Percentiles rank a stretch among this genome's conserved stretches.
Conservation (phyloP, 495 filamentous ascomycete genomes). For the Aspergillus diversus region DNA sequence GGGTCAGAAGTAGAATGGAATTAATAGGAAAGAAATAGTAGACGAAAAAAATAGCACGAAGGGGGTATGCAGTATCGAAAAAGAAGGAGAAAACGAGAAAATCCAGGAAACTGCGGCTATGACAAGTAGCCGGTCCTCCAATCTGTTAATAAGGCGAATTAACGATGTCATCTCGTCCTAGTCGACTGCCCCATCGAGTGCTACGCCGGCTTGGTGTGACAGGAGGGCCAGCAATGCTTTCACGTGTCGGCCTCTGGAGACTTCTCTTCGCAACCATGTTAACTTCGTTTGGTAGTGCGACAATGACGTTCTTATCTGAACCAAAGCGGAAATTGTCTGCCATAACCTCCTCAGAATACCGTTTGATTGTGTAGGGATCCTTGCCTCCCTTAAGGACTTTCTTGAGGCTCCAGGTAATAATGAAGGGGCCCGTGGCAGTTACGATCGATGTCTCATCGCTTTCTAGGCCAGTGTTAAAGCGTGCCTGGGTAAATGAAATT, state of each 20-base stretch:
- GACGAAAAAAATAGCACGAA: slow-evolving; percentile 32
- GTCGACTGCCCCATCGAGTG: slow-evolving; percentile 53
- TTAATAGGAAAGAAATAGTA: slow-evolving; percentile 6
- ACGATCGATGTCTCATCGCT: slow-evolving; percentile 86
- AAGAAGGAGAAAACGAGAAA: slow-evolving; percentile 22
- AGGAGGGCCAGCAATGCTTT: slow-evolving; percentile 81
- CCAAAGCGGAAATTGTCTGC: slow-evolving; percentile 99
- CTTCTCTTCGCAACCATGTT: slow-evolving; percentile 90
- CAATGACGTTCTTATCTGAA: slow-evolving; percentile 95
- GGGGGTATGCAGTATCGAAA: slow-evolving; percentile 46
- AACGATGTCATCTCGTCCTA: slow-evolving; percentile 78
- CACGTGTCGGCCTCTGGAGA: slow-evolving; percentile 85
- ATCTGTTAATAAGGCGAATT: slow-evolving; percentile 74
- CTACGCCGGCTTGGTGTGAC: slow-evolving; percentile 55
- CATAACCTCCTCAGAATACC: slow-evolving; percentile 92
- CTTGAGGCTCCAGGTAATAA: slow-evolving; percentile 94
- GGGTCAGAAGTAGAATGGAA: not conserved
- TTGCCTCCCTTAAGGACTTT: slow-evolving; percentile 78
- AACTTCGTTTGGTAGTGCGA: slow-evolving; percentile 94
- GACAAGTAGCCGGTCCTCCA: slow-evolving; percentile 9
- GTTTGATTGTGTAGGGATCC: slow-evolving; percentile 93
- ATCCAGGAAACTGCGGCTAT: slow-evolving; percentile 16
- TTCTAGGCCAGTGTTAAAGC: slow-evolving; percentile 90
- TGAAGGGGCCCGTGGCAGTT: slow-evolving; percentile 96
- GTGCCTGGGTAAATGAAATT: slow-evolving; percentile 84